These are phyloP conservation scores for Pezicula radicicola DNA, from an alignment of 2,329 filamentous ascomycete genomes.

Conservation along the genomic window DNA sequence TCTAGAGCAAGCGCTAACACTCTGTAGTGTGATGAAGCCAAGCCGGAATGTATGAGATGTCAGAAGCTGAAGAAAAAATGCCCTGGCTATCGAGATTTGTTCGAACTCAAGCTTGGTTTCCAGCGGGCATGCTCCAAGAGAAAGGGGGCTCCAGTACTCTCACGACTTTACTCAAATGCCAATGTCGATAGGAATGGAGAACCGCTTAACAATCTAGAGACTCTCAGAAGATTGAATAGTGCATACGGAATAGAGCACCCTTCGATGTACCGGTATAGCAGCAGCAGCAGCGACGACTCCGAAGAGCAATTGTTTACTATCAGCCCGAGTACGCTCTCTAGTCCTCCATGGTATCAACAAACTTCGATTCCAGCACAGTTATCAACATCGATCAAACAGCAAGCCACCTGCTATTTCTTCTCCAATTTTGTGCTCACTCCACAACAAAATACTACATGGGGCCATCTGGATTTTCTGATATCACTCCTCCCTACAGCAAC, in stretches of 20 bases:
- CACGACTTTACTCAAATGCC: constrained; percentile 38
- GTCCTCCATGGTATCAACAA: no score
- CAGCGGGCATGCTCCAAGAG: constrained; percentile 64
- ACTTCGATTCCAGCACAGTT: constrained; percentile 31
- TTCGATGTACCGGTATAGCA: no score
- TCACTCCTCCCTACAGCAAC: constrained; percentile 45
- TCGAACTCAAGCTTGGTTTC: constrained; percentile 64
- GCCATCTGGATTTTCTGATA: constrained; percentile 55
- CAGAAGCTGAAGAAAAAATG: constrained; percentile 57
- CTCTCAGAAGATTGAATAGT: no score
- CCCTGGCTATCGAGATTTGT: constrained; percentile 57
- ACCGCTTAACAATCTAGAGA: not conserved
- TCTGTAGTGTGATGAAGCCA: constrained; percentile 61
- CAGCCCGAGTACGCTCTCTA: no score
- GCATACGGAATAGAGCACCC: no score
- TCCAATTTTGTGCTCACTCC: constrained; percentile 57
- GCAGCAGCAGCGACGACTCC: no score
- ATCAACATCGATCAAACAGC: constrained; percentile 45
- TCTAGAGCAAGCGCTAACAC: not conserved
- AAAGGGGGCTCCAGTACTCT: constrained; percentile 53
- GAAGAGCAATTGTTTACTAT: no score
- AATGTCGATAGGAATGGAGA: constrained; percentile 28
- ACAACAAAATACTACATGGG: constrained; percentile 43
- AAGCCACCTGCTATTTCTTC: constrained; percentile 54
- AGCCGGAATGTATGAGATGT: constrained; percentile 61